Base-by-base conservation (phyloP, 2,329 filamentous ascomycete genomes). In the Fusarium xyrophilum region DNA sequence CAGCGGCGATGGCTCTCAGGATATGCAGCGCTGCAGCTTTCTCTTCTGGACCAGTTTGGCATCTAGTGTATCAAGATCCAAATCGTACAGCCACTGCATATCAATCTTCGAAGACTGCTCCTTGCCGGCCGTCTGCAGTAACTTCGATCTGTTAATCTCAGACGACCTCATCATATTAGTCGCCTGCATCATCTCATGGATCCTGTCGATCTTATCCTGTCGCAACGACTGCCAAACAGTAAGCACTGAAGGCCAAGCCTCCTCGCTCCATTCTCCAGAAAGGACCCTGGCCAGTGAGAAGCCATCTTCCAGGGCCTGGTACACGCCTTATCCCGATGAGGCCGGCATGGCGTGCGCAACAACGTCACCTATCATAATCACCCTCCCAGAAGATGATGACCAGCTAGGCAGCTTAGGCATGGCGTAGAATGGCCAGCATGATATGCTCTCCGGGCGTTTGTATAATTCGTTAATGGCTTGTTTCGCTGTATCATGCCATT, bases 121-220 rank as follows among this genome's bases (percentile, higher is more conserved):
- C 8, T 15, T 7, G 21, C 5, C 14, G 6, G 1, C 21, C 14
- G 5, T 4, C 5, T 23, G 8, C 5, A 15, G 5, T 5, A 23
- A 15, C 13, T 39, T 39, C 7, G 38, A 15, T 39, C 38, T 39
- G 9, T 39, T 12, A 9, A 21, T 13, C 14, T 40, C 21, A 4
- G 21, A 40, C 1, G 21, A 40, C 5, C 39, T 40, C 39, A 40
- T 40, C 15, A 23, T 23, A 12, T 40, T 17, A 2, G 9, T 40
- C 1, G 6, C 38, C 14, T 14, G 14, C 38, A 21, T 17, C 36
- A 23, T 23, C 15, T 23, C 14, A 23, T 40, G 39, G 10, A 40
- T 23, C 21, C 21, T 40, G 6, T 40, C 21, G 9, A 40, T 12
- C 39, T 23, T 40, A 12, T 23, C 21, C 13, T 40, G 39, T 1